Conservation (phyloP, 1,284 basidiomycete species). For the Sporisorium scitamineum region DNA sequence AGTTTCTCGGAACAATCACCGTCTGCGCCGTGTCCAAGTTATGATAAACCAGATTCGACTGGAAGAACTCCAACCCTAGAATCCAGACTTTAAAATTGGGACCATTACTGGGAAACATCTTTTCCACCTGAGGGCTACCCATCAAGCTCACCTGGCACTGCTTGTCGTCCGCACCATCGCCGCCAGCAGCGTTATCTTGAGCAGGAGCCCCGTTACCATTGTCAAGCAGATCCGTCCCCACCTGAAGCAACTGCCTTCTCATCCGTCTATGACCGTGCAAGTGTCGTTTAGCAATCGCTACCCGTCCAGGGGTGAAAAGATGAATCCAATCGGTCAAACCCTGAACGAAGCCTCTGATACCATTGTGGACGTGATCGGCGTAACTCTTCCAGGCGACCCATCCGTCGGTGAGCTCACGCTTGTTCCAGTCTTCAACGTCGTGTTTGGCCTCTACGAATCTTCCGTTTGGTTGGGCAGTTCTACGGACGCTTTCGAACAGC, state of each 20-base stretch:
- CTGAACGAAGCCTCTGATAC: neutral
- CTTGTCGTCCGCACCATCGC: neutral
- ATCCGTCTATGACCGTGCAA: no score
- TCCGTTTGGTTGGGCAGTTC: neutral
- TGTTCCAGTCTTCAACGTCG: neutral
- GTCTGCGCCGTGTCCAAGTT: constrained; percentile 28
- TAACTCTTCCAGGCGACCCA: constrained; percentile 13
- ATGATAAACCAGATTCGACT: constrained; percentile 38
- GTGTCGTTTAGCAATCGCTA: neutral
- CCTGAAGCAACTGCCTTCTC: neutral
- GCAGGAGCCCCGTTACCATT: neutral
- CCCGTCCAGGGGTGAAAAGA: neutral
- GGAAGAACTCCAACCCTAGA: constrained; percentile 37
- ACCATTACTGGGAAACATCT: constrained; percentile 28
- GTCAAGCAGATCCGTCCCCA: neutral
- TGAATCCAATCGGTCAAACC: neutral
- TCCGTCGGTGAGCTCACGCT: neutral
- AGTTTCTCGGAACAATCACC: constrained; percentile 21
- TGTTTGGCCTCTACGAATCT: neutral
- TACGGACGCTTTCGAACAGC: constrained; percentile 2
- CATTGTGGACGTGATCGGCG: neutral
- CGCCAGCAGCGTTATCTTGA: neutral
- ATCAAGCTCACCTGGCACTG: constrained; percentile 20
- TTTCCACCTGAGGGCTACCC: constrained; percentile 30
- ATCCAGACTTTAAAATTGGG: constrained; percentile 38